Evolutionary conservation across 495 filamentous ascomycete species (phyloP), one percentile per base, ranked within the genome.

Genomic region (Aspergillus sparsus): DNA sequence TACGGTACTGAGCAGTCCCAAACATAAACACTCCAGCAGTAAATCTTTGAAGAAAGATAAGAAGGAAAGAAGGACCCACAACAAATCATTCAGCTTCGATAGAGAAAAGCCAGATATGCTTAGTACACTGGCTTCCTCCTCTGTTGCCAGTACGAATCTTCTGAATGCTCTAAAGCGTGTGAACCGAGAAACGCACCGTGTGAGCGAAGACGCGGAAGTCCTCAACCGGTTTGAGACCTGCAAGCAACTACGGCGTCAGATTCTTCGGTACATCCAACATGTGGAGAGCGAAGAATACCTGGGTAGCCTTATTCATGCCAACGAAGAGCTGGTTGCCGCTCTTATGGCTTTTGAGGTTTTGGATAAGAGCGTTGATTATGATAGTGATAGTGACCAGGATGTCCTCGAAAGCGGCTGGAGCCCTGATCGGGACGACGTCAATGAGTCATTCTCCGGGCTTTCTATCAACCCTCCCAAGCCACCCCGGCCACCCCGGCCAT

Each of bases 301-400:
- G 0, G 91, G 91, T 13, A 82, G 87, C 39, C 76, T 94, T 21
- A 88, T 95, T 8, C 85, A 92, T 62, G 87, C 90, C 53, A 93
- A 93, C 63, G 90, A 93, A 59, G 85, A 89, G 65, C 83, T 99
- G 15, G 89, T 97, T 46, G 87, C 85, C n/a, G 93, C 93, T 2
- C 78, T 99, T 57, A 96, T 94, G 85, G 88, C 92, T 0, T 99
- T 90, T 68, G 94, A 97, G 72, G 89, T 95, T 52, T 80, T 96
- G 27, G 93, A 99, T 70, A 92, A 94, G 63, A 96, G 94, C 61
- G 88, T 97, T 58, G 93, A 97, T 61, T 92, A 96, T 50, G 94
- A 99, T 72, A 96, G 91, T 65, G 95, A 99, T 69, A 96, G 91
- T 52, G 95, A 98, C 31, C 75, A 80, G 18, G 75, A 80, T 46